Evolutionary conservation across 805 yeast species (phyloP).

Genomic region (Metschnikowia continentalis): DNA sequence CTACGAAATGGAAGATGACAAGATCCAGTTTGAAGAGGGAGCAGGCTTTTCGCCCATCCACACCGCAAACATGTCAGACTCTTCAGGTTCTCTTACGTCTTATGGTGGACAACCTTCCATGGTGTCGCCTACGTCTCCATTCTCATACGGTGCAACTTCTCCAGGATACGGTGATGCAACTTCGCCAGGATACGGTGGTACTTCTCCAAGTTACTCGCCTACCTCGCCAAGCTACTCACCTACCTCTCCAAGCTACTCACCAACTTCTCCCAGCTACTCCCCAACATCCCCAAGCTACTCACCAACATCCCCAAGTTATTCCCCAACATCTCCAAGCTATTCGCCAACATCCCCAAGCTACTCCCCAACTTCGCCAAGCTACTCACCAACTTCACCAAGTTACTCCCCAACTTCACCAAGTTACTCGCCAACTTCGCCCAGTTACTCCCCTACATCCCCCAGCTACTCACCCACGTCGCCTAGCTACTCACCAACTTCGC

Average conservation of each 20-base stretch:
- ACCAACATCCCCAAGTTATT: conserved; percentile 65
- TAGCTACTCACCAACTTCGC: conserved; percentile 19
- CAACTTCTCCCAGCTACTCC: conserved; percentile 64
- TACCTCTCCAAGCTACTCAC: conserved; percentile 64
- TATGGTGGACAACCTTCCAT: conserved; percentile 67
- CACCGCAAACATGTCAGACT: conserved; percentile 73
- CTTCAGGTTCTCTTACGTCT: conserved; percentile 81
- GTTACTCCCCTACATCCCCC: conserved; percentile 23
- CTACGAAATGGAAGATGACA: conserved; percentile 58
- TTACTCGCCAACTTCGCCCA: conserved; percentile 44
- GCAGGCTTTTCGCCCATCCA: conserved; percentile 92
- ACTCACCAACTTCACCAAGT: conserved; percentile 60
- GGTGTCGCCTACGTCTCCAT: conserved; percentile 54
- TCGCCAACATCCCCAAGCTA: conserved; percentile 80
- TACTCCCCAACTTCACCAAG: conserved; percentile 72
- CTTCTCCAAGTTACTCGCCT: conserved; percentile 21
- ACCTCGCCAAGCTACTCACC: conserved; percentile 47
- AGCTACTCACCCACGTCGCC: conserved; percentile 23
- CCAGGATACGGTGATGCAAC: conserved; percentile 50
- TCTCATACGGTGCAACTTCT: conserved; percentile 46
- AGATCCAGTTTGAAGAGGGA: conserved; percentile 61
- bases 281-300: conserved; percentile 58
- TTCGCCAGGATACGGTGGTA: conserved; percentile 43
- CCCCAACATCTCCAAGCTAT: conserved; percentile 79
- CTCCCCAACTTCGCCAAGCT: conserved; percentile 73